These are phyloP conservation scores for Thalassiosira mediterranea DNA, from an alignment of 352 stramenopile genomes.

Conservation along the genomic window DNA sequence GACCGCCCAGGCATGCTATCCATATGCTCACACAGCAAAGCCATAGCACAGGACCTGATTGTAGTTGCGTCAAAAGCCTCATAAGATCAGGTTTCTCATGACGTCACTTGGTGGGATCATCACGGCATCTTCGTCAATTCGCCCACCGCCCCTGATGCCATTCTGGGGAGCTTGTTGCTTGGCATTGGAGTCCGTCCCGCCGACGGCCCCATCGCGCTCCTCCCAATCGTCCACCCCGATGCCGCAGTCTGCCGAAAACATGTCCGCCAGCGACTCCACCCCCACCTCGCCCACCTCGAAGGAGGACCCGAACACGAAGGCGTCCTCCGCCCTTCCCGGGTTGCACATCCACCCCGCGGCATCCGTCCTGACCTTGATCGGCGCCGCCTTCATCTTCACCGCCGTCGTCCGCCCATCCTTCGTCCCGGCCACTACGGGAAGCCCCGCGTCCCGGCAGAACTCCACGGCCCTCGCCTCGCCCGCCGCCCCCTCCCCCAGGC, in stretches of 20 bases:
- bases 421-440: conserved; percentile 47
- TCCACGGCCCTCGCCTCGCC: conserved; percentile 28
- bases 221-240: conserved; percentile 44
- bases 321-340: conserved; percentile 52
- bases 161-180: background rate
- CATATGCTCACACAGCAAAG: too few relatives aligned
- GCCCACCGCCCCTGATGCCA: background rate
- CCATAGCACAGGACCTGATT: too few relatives aligned
- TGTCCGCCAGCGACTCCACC: conserved; percentile 19
- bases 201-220: conserved; percentile 10
- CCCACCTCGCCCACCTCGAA: conserved; percentile 8
- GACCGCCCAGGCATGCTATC: too few relatives aligned
- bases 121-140: conserved; percentile 46
- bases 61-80: conserved; percentile 20
- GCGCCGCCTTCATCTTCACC: conserved; percentile 53
- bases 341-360: conserved; percentile 47
- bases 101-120: conserved; percentile 37
- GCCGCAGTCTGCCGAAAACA: conserved; percentile 3
- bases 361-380: conserved; percentile 41
- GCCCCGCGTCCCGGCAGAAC: conserved; percentile 49
- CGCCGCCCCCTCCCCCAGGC: conserved; percentile 15
- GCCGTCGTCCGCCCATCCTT: conserved; percentile 15
- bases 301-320: conserved; percentile 49
- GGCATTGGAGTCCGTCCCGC: background rate
- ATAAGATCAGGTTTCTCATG: conserved; percentile 28